Evolutionary conservation across 83 land plant genomes (phyloP), one percentile per base, ranked within the genome.

Genomic region (Larix sibirica): DNA sequence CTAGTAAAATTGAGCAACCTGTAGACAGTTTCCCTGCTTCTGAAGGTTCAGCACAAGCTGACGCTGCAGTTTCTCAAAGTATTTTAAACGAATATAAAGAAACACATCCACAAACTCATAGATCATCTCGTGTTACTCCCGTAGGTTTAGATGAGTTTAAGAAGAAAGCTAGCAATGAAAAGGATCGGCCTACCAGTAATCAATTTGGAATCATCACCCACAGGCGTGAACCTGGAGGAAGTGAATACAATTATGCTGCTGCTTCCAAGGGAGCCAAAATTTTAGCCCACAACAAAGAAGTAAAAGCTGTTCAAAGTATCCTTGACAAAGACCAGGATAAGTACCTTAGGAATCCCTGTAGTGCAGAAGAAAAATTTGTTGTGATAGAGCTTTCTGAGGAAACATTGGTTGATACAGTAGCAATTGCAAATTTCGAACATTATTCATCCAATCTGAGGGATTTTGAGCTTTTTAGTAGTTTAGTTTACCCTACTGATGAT

Each of bases 331-430:
- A 97, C 74, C 86, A 91, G 74, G 98, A 97, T 80, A 95, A 94
- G 80, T 97, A 97, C 87, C 84, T 97, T 13, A 85, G 96, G 80
- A 97, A 91, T 81, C 98, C 99, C 14, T 97, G 99, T 81, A 95
- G 96, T 68, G 98, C 86, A 0, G 94, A 83, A 56, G 92, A 77
- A 40, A 97, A 95, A 81, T 94, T 79, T 83, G 94, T 97, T 65
- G 86, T 90, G 12, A 80, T 97, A 60, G 98, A 97, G 80, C 95
- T 97, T 77, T 88, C 96, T 16, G 96, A 94, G 54, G 98, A 97
- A 79, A 97, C 98, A 33, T 79, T 95, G 3, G 95, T 97, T 66
- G 92, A 92, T 75, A 82, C 89, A 8, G 85, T 97, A 20, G 91
- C 86, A 62, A 89, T 97, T 77, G 98, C 95, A 44, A 95, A 97